Evolutionary conservation across 192 early-diverging fungal species (phyloP).

Genomic region (Podochytrium sp.): DNA sequence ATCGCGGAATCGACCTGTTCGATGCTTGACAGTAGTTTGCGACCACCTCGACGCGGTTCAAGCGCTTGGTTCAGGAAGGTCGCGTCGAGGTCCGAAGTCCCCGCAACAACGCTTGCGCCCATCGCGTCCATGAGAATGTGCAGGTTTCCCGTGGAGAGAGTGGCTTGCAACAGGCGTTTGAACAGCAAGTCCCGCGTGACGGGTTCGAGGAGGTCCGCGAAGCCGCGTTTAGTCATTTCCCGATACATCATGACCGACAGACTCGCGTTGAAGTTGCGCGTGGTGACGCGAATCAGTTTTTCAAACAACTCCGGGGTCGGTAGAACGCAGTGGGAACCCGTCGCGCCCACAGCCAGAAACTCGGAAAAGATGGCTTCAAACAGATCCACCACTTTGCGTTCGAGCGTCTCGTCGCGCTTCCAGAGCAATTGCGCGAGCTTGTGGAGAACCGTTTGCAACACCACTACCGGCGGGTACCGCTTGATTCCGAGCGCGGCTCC

Average conservation of each 20-base stretch:
- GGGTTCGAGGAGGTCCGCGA: conserved; percentile 2
- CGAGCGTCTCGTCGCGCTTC: background rate
- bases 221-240: conserved; percentile 9
- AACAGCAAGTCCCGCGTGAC: conserved; percentile 14
- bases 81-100: background rate
- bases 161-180: background rate
- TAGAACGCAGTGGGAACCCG: background rate
- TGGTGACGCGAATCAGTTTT: conserved; percentile 1
- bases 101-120: conserved; percentile 17
- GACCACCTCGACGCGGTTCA: background rate
- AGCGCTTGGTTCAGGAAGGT: conserved; percentile 6
- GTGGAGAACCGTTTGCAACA: conserved; percentile 17
- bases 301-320: conserved; percentile 20
- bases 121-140: background rate
- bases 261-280: background rate
- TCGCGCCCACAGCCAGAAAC: conserved; percentile 3
- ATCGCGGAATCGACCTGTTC: background rate
- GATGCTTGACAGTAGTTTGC: background rate
- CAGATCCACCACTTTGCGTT: background rate
- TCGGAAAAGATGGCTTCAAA: conserved; percentile 14
- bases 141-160: background rate
- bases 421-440: conserved; percentile 27
- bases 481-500: background rate
- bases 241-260: conserved; percentile 17
- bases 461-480: conserved; percentile 8